A percentile compares a stretch with the other conserved stretches of the same genome.
Conservation (phyloP, 495 filamentous ascomycete species). For the Neurospora hispaniola region DNA sequence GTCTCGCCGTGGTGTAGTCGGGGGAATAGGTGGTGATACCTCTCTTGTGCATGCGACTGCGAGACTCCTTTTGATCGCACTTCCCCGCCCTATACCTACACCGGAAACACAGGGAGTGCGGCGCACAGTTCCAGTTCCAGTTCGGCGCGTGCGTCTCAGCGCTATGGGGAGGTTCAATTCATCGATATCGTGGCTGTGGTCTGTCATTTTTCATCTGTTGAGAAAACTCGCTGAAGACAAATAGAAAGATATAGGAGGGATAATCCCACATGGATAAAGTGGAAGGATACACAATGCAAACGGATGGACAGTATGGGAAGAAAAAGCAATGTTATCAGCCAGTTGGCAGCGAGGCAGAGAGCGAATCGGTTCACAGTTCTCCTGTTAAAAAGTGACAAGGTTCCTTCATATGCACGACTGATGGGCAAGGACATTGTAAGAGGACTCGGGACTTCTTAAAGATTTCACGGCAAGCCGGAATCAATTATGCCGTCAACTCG, state of each 20-base stretch:
- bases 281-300: neutral
- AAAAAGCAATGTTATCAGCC: neutral
- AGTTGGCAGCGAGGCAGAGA: neutral
- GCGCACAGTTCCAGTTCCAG: neutral
- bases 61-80: neutral
- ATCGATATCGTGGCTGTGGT: neutral
- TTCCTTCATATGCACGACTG: neutral
- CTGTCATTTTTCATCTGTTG: neutral
- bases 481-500: neutral
- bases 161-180: neutral
- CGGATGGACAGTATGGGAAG: neutral
- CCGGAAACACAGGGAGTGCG: neutral
- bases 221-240: neutral
- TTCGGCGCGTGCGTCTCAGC: neutral
- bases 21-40: neutral
- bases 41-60: neutral
- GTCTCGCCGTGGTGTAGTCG: neutral
- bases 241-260: neutral
- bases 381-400: neutral
- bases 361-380: neutral
- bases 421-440: neutral
- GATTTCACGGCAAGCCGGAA: neutral
- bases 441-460: neutral
- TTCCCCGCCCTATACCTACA: neutral
- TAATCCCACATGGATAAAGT: neutral